Evolutionary conservation across 495 filamentous ascomycete genomes (phyloP), one percentile per base, ranked within the genome.

Genomic region (Pyrenopolyporus hunteri): DNA sequence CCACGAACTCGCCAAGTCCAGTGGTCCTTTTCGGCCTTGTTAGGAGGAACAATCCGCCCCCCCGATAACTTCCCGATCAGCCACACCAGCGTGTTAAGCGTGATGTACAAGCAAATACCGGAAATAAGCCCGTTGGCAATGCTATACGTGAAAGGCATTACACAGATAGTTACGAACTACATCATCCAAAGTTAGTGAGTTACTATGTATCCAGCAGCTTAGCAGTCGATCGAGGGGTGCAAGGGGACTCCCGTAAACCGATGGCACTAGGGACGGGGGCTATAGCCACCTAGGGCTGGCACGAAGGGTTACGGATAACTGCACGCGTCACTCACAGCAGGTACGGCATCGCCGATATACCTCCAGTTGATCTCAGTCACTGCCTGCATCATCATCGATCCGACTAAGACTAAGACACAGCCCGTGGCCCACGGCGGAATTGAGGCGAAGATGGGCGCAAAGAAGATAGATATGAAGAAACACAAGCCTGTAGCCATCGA

Each of bases 381-480:
- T 2, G 89, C 76, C 54, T 83, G 80, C 61, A 87, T 85, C 90
- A 93, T 93, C 80, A 93, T 85, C 25, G 87, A 83, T 26, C 90
- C 89, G 48, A 93, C 88, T 28, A 93, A 82, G 61, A 93, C 82
- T 14, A 93, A 84, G 17, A 90, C 91, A 73, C 86, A 89, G 14
- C 90, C 90, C 2, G 90, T 93, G 1, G 90, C 90, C 89, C 89
- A 93, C 0, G 89, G 83, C 2, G 90, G 90, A 57, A 93, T 93
- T 0, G 86, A 89, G 10, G 90, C 89, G 70, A 93, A 93, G 56
- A 93, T 91, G 1, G 90, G 90, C 0, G 90, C 89, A 71, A 93
- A 93, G 80, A 93, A 93, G 28, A 93, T 83, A 29, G 88, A 81
- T 68, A 93, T 85, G 79, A 93, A 92, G 80, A 93, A 93, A 72